Base-by-base conservation (phyloP, 1,284 basidiomycete genomes). In the Phaffia rhodozyma region DNA sequence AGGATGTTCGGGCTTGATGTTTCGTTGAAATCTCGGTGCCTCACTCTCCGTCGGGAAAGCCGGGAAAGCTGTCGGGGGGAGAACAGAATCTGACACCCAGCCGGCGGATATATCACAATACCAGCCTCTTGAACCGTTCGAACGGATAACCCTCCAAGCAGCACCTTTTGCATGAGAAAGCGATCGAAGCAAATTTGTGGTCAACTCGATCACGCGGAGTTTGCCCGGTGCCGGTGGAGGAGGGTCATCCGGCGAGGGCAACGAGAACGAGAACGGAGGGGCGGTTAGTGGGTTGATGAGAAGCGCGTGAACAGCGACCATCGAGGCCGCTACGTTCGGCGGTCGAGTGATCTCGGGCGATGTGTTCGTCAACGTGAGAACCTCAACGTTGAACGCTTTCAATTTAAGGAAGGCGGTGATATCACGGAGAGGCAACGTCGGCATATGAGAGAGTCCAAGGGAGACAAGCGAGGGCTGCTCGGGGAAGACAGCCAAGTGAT, bases 121-220 rank as follows among this genome's bases (percentile, higher is more conserved):
- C 92, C 94, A 98, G 1, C 91, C 93, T 52, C 94, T 78, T 0
- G 91, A 86, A 2, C 94, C 94, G 72, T 96, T 93, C 71, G 89
- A 92, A 69, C 84, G 81, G 49, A 97, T 81, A 65, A 90, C 87
- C 65, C 86, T 83, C 94, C 94, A 98, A 49, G 76, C 75, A 0
- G 84, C 77, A 4, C 91, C 91, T 1, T 82, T 71, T 13, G 69
- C 70, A 1, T 62, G 55, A 23, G 55, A 58, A 34, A 77, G 71
- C 11, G 70, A 69, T n/a, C 82, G 79, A 6, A 97, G 80, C 68
- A 89, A 81, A 3, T 83, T 79, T n/a, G 83, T 81, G 30, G 86
- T 84, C 23, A 97, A 78, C 75, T 97, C 94, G 64, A 97, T 82
- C 34, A 97, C 89, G 16, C 94, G 84, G 43, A 98, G 77, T 20